Conservation (phyloP, 257 asterid species). For the Parsonsia alboflavescens region DNA sequence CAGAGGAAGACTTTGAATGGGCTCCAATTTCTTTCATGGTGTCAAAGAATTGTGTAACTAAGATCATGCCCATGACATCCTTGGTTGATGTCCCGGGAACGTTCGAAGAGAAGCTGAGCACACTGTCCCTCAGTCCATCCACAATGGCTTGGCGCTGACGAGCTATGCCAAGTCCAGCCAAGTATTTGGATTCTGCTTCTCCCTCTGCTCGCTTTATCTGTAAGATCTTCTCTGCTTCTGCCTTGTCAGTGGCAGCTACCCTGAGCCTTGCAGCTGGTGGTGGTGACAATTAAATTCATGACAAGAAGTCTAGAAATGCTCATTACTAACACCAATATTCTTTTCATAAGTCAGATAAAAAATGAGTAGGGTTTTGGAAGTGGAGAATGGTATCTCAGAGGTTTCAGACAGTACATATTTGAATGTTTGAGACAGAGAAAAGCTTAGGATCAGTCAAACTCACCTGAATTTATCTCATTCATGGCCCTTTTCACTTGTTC, state of each 20-base stretch:
- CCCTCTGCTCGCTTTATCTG: slow-evolving; percentile 34
- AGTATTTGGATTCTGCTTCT: slow-evolving; percentile 24
- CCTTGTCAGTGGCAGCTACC: slow-evolving; percentile 14
- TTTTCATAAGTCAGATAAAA: no score
- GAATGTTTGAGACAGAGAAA: not conserved
- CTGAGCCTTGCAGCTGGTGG: slow-evolving; percentile 1
- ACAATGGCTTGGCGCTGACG: slow-evolving; percentile 28
- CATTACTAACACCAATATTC: not conserved
- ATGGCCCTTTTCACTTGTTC: slow-evolving; percentile 26
- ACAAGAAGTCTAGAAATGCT: not conserved
- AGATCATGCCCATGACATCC: slow-evolving; percentile 31
- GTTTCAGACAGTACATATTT: not conserved
- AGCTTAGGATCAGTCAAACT: not conserved
- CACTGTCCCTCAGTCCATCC: slow-evolving; percentile 28
- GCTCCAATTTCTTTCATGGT: slow-evolving; percentile 27
- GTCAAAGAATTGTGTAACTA: slow-evolving; percentile 31
- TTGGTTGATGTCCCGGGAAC: slow-evolving; percentile 26
- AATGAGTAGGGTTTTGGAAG: not conserved
- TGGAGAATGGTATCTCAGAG: not conserved
- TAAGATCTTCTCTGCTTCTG: slow-evolving; percentile 27
- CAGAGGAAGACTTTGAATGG: slow-evolving; percentile 22
- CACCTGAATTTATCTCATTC: slow-evolving; percentile 35
- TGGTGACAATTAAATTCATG: not conserved
- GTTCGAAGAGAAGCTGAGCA: slow-evolving; percentile 17
- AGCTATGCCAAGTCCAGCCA: slow-evolving; percentile 32